Base-by-base conservation (phyloP, 257 asterid genomes). In the Scutellaria barbata region DNA sequence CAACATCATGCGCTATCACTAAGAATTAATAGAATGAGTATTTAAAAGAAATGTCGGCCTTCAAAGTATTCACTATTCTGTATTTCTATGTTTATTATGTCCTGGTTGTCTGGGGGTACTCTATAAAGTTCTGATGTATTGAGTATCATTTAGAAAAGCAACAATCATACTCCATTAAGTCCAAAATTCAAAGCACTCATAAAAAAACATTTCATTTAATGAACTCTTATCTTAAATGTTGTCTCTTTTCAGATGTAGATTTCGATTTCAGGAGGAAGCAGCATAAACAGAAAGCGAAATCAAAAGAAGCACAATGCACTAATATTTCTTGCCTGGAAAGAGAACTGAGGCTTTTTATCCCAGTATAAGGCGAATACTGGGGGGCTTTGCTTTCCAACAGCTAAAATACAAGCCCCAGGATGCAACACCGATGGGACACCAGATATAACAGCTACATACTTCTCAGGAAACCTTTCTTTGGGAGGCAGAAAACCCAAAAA, bases 321-420 rank as follows among this genome's bases (percentile, higher is more conserved):
- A 47, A 11, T 41, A 45, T 60, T 58, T 75, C 87, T 85, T 89
- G 78, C 99, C 95, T 91, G 99, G 81, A 94, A 88, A 78, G 97
- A 89, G 80, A 89, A 91, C 77, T 94, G 99, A 71, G 90, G 87
- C 85, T 84, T 91, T 79, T 85, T 94, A 78, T 94, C 97, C 96
- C 96, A 91, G 85, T 86, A 94, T 63, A 88, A 80, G 53, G 86
- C 96, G 76, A 91, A 89, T 45, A 85, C 70, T 7, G 99, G 96
- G 71, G 97, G 90, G 40, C 88, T 83, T 84, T 91, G 96, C 87
- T 86, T 91, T 76, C 99, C 97, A 63, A 89, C 89, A 33, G 96
- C 90, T 76, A 94, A 78, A 66, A 91, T 74, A 80, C 93, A 89
- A 79, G 99, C 97, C 63, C 97, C 99, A 5, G 97, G 96, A 83